Percentiles rank a stretch among this genome's conserved stretches.
These are phyloP conservation scores for Parietaria judaica DNA, from an alignment of 306 rosid species.

Conservation along the genomic window DNA sequence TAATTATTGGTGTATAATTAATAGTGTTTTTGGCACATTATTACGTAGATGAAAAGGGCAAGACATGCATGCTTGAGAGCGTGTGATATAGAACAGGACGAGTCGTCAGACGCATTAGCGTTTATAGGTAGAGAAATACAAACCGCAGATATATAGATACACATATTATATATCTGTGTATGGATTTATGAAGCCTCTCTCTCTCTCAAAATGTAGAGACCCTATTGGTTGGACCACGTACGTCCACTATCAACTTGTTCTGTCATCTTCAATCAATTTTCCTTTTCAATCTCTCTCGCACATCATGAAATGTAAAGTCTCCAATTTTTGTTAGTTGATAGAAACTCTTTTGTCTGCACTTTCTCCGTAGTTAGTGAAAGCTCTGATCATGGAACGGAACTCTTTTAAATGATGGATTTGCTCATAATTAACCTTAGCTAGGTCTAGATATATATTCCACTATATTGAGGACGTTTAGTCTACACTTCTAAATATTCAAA, in stretches of 20 bases:
- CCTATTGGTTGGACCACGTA: conserved; percentile 43
- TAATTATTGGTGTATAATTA: conserved; percentile 6
- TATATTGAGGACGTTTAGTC: too few relatives aligned
- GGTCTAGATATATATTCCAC: too few relatives aligned
- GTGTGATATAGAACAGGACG: conserved; percentile 40
- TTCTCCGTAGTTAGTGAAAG: conserved; percentile 25
- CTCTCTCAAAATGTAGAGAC: neutral
- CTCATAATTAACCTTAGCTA: too few relatives aligned
- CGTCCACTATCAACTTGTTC: conserved; percentile 31
- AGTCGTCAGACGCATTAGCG: conserved; percentile 38
- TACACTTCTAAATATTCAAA: too few relatives aligned
- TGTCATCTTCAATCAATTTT: conserved; percentile 51
- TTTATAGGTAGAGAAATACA: neutral
- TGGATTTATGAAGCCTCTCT: neutral
- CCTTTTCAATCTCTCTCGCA: conserved; percentile 17
- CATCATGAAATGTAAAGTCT: conserved; percentile 26
- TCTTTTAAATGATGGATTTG: too few relatives aligned
- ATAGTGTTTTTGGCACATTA: conserved; percentile 23
- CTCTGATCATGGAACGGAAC: too few relatives aligned
- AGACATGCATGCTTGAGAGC: conserved; percentile 65
- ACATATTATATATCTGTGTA: neutral
- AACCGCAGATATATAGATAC: neutral
- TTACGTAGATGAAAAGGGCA: conserved; percentile 63
- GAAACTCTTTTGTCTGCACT: conserved; percentile 13
- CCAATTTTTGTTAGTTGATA: neutral